A percentile compares a stretch with the other conserved stretches of the same genome.
phyloP scores from a whole-genome alignment of 1,284 basidiomycete genomes.

The Cronartium ribicola region DNA sequence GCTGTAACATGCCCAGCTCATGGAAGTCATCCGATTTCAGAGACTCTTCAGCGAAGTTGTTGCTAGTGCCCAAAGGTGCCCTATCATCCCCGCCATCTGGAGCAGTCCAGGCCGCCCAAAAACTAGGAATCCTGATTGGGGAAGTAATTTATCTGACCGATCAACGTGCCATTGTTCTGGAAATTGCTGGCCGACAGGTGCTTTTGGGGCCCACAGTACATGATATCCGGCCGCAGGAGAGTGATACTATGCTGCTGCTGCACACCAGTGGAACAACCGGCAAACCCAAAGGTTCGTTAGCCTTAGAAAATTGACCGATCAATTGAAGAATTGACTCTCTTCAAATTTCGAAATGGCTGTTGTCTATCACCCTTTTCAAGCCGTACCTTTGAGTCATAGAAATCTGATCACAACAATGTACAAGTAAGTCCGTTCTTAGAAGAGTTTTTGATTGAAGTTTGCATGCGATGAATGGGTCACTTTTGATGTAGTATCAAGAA shows the following conservation, averaged over 20 bases:
- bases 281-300: constrained; percentile 51
- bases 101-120: constrained; percentile 30
- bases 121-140: constrained; percentile 23
- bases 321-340: too few species aligned
- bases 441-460: background rate
- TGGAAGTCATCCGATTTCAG: background rate
- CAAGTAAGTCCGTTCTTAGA: constrained; percentile 51
- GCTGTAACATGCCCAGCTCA: background rate
- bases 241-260: constrained; percentile 33
- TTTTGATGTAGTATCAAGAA: constrained; percentile 53
- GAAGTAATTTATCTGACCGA: constrained; percentile 20
- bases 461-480: too few species aligned
- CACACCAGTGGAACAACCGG: constrained; percentile 66
- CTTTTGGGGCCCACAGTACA: constrained; percentile 1
- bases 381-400: constrained; percentile 61
- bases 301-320: background rate
- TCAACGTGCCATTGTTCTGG: constrained; percentile 8
- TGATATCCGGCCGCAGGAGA: constrained; percentile 1
- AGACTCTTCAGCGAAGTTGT: constrained; percentile 24
- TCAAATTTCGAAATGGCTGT: background rate
- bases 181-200: background rate
- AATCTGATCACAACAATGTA: constrained; percentile 62
- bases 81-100: constrained; percentile 17
- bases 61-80: constrained; percentile 30
- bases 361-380: constrained; percentile 50